Evolutionary conservation across 1,284 basidiomycete genomes (phyloP), one percentile per base, ranked within the genome.

Genomic region (Cystobasidium sp.): DNA sequence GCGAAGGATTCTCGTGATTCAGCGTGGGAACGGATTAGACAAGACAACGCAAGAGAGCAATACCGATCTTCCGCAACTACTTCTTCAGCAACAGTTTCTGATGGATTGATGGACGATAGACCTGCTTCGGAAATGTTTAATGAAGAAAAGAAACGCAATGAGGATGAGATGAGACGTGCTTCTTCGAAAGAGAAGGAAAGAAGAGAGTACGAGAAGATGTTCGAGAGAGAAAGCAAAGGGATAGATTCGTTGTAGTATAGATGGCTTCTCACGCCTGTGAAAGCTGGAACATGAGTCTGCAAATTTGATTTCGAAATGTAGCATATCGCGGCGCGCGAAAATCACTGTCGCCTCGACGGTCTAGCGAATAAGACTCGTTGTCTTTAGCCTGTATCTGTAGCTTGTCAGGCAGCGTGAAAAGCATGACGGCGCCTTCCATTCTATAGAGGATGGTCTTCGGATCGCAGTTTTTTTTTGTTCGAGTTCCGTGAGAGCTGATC

Each of bases 131-230:
- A 58, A 20, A 58, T 65, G 49, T 73, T 59, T 18, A 41, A 49
- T 20, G 70, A 58, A 41, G 70, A 47, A 6, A 44, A 65, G 51
- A 56, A 44, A 14, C 31, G 61, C 12, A 31, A n/a, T 18, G 62
- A 73, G 20, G 61, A 73, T 51, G 70, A 73, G 31, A 47, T 62
- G 31, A 53, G 47, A 51, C 62, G 70, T 46, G 43, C 39, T 18
- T 18, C 31, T 4, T 31, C 44, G 8, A 73, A 73, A 41, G 70
- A 65, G 20, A 65, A 51, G 37, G 70, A 73, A 37, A 31, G 70
- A n/a, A 22, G 20, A 22, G 70, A 73, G 22, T 73, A 73, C 24
- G 70, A 73, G 41, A 73, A 58, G 44, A 73, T 73, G 70, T 73
- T 73, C 31, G 70, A 73, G 31, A 65, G 62, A 31, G 70, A 73